phyloP scores from a whole-genome alignment of 495 filamentous ascomycete species.

The Penicillium simplicissimum region DNA sequence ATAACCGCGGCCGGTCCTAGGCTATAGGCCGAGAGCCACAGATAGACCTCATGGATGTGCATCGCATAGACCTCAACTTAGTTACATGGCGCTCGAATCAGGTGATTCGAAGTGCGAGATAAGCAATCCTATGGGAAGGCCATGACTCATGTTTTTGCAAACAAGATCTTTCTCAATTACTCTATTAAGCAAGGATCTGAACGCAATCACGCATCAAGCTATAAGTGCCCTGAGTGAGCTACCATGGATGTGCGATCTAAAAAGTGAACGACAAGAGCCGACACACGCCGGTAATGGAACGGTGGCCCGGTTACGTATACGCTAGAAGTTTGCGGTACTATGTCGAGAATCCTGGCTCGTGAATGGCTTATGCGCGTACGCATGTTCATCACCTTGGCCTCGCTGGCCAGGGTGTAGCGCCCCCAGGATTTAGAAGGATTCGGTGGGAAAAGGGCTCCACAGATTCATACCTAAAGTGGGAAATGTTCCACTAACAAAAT shows the following conservation, averaged over 20 bases:
- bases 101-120: constrained; percentile 25
- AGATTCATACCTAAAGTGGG: no score
- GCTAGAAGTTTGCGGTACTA: not conserved
- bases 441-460: not conserved
- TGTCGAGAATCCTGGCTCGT: not conserved
- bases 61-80: constrained; percentile 40
- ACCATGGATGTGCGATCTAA: not conserved
- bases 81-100: constrained; percentile 38
- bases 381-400: constrained; percentile 1
- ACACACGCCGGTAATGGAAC: not conserved
- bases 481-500: not conserved
- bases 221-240: not conserved
- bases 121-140: not conserved
- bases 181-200: no score
- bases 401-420: not conserved
- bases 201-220: not conserved
- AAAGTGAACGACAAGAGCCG: not conserved
- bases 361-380: not conserved
- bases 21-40: constrained; percentile 20
- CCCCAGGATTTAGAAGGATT: not conserved
- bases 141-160: no score
- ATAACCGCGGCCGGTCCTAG: constrained; percentile 14
- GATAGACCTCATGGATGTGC: constrained; percentile 13
- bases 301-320: not conserved
- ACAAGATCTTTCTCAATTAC: no score